These are phyloP conservation scores for Raddia distichophylla DNA, from an alignment of 176 grass and related monocot species.

Conservation along the genomic window DNA sequence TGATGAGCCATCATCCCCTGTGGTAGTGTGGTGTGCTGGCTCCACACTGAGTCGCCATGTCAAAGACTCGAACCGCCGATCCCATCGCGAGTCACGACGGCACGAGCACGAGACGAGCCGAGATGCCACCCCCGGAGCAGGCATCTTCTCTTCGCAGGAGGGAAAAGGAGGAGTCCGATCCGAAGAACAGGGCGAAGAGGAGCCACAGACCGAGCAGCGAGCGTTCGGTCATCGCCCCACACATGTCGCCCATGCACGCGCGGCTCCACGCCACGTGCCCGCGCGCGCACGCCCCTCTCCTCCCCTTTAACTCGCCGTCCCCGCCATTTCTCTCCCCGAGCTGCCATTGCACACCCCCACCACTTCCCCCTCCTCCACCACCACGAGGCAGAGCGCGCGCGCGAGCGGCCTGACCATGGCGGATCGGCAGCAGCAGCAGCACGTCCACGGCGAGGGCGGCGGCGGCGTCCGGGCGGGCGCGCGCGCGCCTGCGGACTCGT, in stretches of 20 bases:
- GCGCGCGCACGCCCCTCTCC: constrained; percentile 20
- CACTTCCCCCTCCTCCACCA: neutral
- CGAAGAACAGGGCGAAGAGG: constrained; percentile 6
- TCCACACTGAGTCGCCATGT: neutral
- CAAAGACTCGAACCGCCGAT: neutral
- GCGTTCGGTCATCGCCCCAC: constrained; percentile 15
- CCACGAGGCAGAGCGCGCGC: neutral
- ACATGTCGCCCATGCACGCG: constrained; percentile 48
- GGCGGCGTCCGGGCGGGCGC: too few relatives aligned
- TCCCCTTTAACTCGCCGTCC: constrained; percentile 41
- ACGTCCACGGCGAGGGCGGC: constrained; percentile 2
- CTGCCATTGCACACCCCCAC: neutral
- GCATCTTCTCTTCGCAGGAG: neutral
- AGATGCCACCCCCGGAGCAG: neutral
- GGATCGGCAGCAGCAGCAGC: constrained; percentile 28
- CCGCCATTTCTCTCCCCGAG: constrained; percentile 7
- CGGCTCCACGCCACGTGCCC: constrained; percentile 51
- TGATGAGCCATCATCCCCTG: too few relatives aligned
- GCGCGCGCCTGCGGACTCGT: neutral
- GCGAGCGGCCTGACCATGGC: constrained; percentile 28
- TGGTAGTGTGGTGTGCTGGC: too few relatives aligned
- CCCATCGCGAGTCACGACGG: neutral
- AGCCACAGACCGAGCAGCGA: neutral
- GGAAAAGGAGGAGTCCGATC: neutral
- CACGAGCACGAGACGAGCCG: constrained; percentile 5